Percentiles rank a stretch among this genome's conserved stretches.
phyloP scores from a whole-genome alignment of 1,139 yeast species.

The Lodderomyces margitis region DNA sequence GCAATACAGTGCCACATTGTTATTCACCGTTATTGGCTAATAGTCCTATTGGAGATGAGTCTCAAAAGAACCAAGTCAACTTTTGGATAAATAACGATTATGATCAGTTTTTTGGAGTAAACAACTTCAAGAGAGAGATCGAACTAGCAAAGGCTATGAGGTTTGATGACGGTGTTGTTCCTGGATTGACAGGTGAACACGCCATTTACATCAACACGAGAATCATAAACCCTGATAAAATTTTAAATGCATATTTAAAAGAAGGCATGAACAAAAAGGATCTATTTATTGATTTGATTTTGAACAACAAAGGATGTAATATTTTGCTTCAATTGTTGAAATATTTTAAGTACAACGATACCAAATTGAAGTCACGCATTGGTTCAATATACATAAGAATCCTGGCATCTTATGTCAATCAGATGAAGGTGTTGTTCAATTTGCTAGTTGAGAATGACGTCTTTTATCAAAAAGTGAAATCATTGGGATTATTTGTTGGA shows the following conservation, averaged over 20 bases:
- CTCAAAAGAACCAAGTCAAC: slow-evolving; percentile 6
- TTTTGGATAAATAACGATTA: slow-evolving; percentile 15
- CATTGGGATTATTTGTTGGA: slow-evolving; percentile 15
- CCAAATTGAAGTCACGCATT: slow-evolving; percentile 3
- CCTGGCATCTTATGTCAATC: slow-evolving; percentile 14
- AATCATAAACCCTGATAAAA: slow-evolving; percentile 14
- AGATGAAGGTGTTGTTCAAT: slow-evolving; percentile 10
- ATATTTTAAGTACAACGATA: slow-evolving; percentile 9
- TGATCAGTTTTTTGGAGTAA: slow-evolving; percentile 13
- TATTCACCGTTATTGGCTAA: slow-evolving; percentile 11
- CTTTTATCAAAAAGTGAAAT: slow-evolving; percentile 12
- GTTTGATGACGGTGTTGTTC: slow-evolving; percentile 7
- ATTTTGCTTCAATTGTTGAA: slow-evolving; percentile 15
- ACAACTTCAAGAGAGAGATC: slow-evolving; percentile 11
- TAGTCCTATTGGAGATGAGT: slow-evolving; percentile 5
- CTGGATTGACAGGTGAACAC: slow-evolving; percentile 9
- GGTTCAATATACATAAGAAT: slow-evolving; percentile 11
- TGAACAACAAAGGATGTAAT: slow-evolving; percentile 15
- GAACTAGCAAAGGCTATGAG: slow-evolving; percentile 13
- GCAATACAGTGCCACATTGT: background rate
- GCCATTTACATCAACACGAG: slow-evolving; percentile 14
- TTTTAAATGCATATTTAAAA: slow-evolving; percentile 9
- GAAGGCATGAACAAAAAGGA: slow-evolving; percentile 4
- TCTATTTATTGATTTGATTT: slow-evolving; percentile 15
- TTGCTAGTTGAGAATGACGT: slow-evolving; percentile 7